phyloP scores from a whole-genome alignment of 805 yeast species.

The Lipomyces japonicus region DNA sequence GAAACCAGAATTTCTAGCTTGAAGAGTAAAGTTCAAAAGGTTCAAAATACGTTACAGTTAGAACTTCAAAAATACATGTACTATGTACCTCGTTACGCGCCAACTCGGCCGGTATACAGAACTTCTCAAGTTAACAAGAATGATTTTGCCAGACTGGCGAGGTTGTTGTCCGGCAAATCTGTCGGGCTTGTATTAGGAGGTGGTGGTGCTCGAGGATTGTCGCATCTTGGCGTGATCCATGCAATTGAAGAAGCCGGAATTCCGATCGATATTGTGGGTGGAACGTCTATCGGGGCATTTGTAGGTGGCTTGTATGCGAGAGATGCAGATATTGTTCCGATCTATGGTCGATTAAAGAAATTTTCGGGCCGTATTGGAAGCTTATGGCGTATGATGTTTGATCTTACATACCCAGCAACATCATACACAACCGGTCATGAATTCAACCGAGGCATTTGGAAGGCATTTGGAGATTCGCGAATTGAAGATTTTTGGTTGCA shows the following conservation, averaged over 20 bases:
- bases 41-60: constrained; percentile 34
- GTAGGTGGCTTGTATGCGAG: constrained; percentile 93
- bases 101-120: constrained; percentile 33
- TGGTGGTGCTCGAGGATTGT: constrained; percentile 93
- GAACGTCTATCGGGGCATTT: constrained; percentile 94
- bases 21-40: constrained; percentile 37
- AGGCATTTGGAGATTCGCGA: constrained; percentile 83
- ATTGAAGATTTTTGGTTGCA: constrained; percentile 95
- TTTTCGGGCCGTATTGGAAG: constrained; percentile 80
- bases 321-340: constrained; percentile 86
- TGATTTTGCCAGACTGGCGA: constrained; percentile 84
- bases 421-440: constrained; percentile 97
- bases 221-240: constrained; percentile 86
- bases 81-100: constrained; percentile 2
- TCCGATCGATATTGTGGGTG: constrained; percentile 91
- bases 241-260: constrained; percentile 90
- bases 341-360: constrained; percentile 83
- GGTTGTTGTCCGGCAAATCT: constrained; percentile 87
- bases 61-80: constrained; percentile 34
- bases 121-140: constrained; percentile 60
- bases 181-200: constrained; percentile 95
- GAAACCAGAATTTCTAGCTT: constrained; percentile 25
- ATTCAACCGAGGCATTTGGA: constrained; percentile 97
- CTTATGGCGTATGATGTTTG: constrained; percentile 78
- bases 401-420: constrained; percentile 88